Base-by-base conservation (phyloP, 176 grass and related monocot genomes). In the Oryza officinalis region DNA sequence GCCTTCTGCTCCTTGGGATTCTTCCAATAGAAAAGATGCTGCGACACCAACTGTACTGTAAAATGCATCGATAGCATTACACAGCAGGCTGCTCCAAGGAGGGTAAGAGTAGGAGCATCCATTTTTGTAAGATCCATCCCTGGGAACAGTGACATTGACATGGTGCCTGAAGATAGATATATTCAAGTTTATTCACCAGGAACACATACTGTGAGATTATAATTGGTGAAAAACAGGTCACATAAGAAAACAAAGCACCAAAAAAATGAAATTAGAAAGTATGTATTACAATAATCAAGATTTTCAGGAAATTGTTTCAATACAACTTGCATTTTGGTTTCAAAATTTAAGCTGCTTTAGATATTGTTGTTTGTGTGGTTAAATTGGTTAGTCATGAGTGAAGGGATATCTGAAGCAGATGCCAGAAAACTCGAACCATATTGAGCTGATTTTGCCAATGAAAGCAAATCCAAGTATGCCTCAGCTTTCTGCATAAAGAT, bases 21-120 rank as follows among this genome's bases (percentile, higher is more conserved):
- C 81, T 99, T 96, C 96, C 96, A 99, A 54, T 99, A 99, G 86
- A 99, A 99, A 71, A 99, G 88, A 91, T 99, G 96, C 30, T 99
- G 96, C 35, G 93, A 92, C 57, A 96, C 72, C 81, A 99, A 87
- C 35, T 99, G 96, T 59, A 99, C 80, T 22, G 96, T 99, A 71
- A 99, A 99, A 90, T 99, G 96, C 85, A 99, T 76, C 5, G 96
- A 87, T 10, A 99, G 67, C 91, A 99, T 96, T 47, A 96, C 96
- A 86, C 96, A 94, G 59, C 85, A 88, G 60, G 96, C 96, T 75
- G 96, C 89, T 86, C 84, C 91, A 32, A 99, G 80, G 45, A 99
- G 91, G 35, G 93, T 99, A 76, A 99, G 87, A 47, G 96, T 99
- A 61, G 80, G 69, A 60, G 50, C 86, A 72, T 96, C 97, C 97